Conservation (phyloP, 1,284 basidiomycete genomes). For the Leccinum griseonigrum region DNA sequence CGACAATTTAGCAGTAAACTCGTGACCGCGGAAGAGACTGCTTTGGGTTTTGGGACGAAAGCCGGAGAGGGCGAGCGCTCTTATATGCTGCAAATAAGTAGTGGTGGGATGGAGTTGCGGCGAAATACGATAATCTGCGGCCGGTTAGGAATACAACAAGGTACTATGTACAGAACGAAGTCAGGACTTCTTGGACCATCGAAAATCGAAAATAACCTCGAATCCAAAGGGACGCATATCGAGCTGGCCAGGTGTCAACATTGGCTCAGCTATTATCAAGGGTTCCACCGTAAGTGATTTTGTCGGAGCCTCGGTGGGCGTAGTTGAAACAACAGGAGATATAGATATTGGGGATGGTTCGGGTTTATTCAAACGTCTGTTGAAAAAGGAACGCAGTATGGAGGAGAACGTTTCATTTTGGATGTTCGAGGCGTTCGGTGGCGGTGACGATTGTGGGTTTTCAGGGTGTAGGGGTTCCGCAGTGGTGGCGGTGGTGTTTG, state of each 20-base stretch:
- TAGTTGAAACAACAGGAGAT: not conserved
- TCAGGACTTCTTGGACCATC: conserved; percentile 48
- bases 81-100: not conserved
- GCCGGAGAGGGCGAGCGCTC: not conserved
- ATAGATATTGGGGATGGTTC: not conserved
- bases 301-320: conserved; percentile 7
- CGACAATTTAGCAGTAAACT: not conserved
- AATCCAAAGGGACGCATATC: conserved; percentile 72
- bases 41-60: not conserved
- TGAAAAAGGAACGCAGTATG: conserved; percentile 24
- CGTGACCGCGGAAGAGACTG: not conserved
- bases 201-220: conserved; percentile 67
- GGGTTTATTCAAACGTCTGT: conserved; percentile 7
- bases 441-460: conserved; percentile 2
- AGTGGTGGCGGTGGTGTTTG: conserved; percentile 11
- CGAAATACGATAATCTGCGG: conserved; percentile 15
- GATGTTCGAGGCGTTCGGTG: conserved; percentile 2
- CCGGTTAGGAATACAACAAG: conserved; percentile 23
- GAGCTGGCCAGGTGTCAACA: conserved; percentile 51
- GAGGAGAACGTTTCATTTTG: conserved; percentile 23
- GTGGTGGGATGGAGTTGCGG: not conserved
- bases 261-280: conserved; percentile 5
- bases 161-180: conserved; percentile 15
- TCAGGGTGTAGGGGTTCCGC: conserved; percentile 7
- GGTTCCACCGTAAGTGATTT: conserved; percentile 1